Evolutionary conservation across 164 flowering plant genomes (phyloP).

Genomic region (Berberis vulgaris): DNA sequence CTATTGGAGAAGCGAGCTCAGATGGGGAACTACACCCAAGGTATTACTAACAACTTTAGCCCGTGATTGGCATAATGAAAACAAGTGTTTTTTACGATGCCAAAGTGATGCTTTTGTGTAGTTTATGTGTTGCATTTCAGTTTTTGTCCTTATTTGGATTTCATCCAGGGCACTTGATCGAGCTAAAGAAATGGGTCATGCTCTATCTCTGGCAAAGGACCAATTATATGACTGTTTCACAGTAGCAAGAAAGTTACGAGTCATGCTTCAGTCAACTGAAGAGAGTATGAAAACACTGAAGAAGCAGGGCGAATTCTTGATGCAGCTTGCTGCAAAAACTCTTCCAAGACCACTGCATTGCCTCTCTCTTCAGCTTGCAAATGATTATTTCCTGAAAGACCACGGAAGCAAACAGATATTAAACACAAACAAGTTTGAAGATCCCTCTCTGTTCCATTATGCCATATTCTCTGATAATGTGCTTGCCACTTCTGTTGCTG

Average conservation of each 20-base stretch:
- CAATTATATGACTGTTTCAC: constrained; percentile 55
- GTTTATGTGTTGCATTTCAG: constrained; percentile 2
- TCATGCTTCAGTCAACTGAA: constrained; percentile 85
- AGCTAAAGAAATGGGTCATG: constrained; percentile 87
- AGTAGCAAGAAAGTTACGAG: constrained; percentile 74
- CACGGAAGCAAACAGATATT: constrained; percentile 20
- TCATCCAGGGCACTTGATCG: constrained; percentile 63
- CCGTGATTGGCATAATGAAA: too few relatives aligned
- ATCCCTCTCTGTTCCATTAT: constrained; percentile 1
- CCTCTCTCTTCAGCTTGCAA: constrained; percentile 64
- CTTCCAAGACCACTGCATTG: constrained; percentile 82
- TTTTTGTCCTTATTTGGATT: neutral
- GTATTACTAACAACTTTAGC: constrained; percentile 22
- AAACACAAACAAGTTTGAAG: constrained; percentile 1
- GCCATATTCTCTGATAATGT: constrained; percentile 5
- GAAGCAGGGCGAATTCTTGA: constrained; percentile 74
- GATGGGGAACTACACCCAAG: constrained; percentile 71
- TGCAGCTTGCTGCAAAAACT: constrained; percentile 89
- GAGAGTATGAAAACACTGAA: constrained; percentile 42
- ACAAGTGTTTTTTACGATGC: too few relatives aligned
- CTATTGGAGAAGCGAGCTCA: constrained; percentile 75
- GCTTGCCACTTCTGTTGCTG: constrained; percentile 5
- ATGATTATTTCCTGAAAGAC: constrained; percentile 48
- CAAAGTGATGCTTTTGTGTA: neutral
- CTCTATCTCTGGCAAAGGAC: constrained; percentile 72